Base-by-base conservation (phyloP, 306 rosid genomes). In the Ormosia semicastrata region DNA sequence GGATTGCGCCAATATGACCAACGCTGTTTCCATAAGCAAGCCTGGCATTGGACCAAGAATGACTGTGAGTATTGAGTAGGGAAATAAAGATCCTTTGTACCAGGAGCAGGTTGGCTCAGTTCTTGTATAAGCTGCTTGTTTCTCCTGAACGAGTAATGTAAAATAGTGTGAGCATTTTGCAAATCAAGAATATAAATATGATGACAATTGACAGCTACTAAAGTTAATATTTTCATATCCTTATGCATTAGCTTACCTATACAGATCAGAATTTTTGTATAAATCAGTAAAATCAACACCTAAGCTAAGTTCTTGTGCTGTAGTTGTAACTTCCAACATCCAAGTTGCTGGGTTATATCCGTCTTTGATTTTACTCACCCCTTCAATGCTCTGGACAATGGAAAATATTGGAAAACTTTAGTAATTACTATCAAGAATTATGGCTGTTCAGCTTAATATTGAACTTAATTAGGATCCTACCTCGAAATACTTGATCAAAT, bases 261-360 rank as follows among this genome's bases (percentile, higher is more conserved):
- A 89, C 15, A 92, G 77, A 17, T 89, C 92, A 60, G 97, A 94
- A 43, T 85, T 88, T 71, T 60, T 89, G 82, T 89, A 94, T 2
- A 78, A 5, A 0, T 88, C 90, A 6, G 92, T 69, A 68, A 94
- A 92, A 83, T 92, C 89, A 66, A 91, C 87, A 32, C 89, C 92
- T 60, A 89, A 81, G 76, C 43, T 53, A 53, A 57, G 33, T 82
- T 94, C 97, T 81, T 88, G 92, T 58, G 91, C 90, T 52, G 86
- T 56, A 6, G 92, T 65, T 8, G 97, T 88, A 75, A 92, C 85
- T 66, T 94, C 97, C 81, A 94, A 65, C 98, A 94, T 94, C 98
- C 98, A 91, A 10, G 98, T 94, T 57, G 98, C 97, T 1, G 96
- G 97, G 78, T 94, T 94, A 82, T 92, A 92, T 58, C 94, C 97